Evolutionary conservation across 108 stramenopile genomes (phyloP), one percentile per base, ranked within the genome.

Genomic region (Cyclotella sp.): DNA sequence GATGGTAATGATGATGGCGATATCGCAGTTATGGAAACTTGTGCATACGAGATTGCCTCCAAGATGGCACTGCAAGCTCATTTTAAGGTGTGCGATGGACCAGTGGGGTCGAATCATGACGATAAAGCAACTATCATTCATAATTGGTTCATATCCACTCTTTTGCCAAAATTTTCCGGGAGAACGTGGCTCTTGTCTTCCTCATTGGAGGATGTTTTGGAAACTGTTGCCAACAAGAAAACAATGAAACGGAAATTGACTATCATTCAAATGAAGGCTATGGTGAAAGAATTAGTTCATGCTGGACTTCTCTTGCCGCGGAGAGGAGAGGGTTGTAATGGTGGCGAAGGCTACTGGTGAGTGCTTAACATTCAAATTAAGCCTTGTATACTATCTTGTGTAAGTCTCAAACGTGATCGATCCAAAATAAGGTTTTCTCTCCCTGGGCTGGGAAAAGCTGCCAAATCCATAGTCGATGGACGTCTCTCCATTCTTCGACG

Each of bases 21-120:
- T 55, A 60, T 83, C 12, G 82, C 78, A n/a, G 43, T 83, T 9
- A 83, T 79, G 78, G 82, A 83, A 68, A 83, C 67, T 12, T 49
- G 43, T 49, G 72, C 62, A 7, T 83, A 75, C 69, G 73, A 69
- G 43, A 75, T 27, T 44, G 82, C 82, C 0, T 57, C 63, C 16
- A 22, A 57, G 68, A 79, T 83, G 78, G 78, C 82, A 18, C 39
- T 83, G 40, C 51, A 59, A 42, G 62, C 46, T 22, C 39, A 46
- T 62, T 40, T 51, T 52, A 28, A n/a, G 24, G 34, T 21, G 44
- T 29, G 22, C 15, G 29, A 30, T 16, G 52, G 41, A 24, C 19
- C 49, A 34, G 19, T 4, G 15, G 46, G 45, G 19, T 28, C 57
- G 8, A 27, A 26, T 1, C 7, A 27, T 51, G 67, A 68, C 0